phyloP scores from a whole-genome alignment of 306 rosid genomes.

The Pyrus bretschneideri region DNA sequence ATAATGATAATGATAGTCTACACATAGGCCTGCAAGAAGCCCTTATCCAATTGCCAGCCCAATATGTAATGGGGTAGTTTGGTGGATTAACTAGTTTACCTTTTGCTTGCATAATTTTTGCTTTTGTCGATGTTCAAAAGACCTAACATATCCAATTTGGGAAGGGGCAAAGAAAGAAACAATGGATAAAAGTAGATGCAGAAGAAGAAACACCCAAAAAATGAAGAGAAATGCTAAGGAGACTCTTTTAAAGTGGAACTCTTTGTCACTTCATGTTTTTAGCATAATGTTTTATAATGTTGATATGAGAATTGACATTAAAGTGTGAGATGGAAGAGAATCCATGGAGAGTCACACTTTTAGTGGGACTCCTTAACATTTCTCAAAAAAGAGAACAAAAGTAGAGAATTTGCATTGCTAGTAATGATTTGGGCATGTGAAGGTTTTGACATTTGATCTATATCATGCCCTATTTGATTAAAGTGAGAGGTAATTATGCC shows the following conservation, averaged over 20 bases:
- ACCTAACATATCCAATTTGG: background rate
- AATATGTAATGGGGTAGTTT: background rate
- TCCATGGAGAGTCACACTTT: too few relatives aligned
- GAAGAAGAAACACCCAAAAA: background rate
- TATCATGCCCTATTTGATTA: background rate
- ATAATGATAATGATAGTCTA: background rate
- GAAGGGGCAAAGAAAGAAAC: background rate
- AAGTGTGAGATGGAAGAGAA: rapidly evolving
- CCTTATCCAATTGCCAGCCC: background rate
- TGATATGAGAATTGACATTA: too few relatives aligned
- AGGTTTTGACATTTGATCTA: conserved; percentile 20
- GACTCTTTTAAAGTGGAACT: rapidly evolving
- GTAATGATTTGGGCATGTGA: conserved; percentile 16
- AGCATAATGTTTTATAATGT: too few relatives aligned
- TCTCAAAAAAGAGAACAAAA: background rate
- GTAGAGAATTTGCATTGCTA: background rate
- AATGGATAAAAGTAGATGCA: background rate
- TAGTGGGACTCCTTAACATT: too few relatives aligned
- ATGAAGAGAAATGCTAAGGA: background rate
- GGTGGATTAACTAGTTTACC: background rate
- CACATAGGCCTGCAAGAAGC: background rate
- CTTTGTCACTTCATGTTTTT: too few relatives aligned
- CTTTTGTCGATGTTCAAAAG: background rate
- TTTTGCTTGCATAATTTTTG: background rate
- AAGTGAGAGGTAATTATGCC: conserved; percentile 10